Evolutionary conservation across 75 land plant species (phyloP), one percentile per base, ranked within the genome.

Genomic region (Pinus taeda): DNA sequence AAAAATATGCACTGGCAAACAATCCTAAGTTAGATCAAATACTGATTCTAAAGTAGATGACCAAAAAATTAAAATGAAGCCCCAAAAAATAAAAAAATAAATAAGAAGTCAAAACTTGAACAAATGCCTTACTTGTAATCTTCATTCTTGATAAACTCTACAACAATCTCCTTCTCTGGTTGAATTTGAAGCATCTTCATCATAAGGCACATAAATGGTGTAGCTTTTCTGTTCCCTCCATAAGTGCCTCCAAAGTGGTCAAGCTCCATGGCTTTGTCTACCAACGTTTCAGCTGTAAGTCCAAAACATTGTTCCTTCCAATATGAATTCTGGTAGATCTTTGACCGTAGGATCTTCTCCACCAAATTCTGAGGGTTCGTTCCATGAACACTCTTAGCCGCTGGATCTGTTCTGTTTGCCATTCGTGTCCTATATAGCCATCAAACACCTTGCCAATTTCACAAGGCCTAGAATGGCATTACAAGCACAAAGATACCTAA

Each of bases 271-370:
- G 99, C 99, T 83, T 97, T 97, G 81, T 97, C 99, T 57, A 97
- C 99, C 18, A 97, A 83, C 0, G 99, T 97, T 86, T 97, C 99
- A 30, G 99, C 99, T 49, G 98, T 97, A 56, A 97, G 85, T 2
- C 98, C 99, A 77, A 97, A 97, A 80, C 99, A 97, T 77, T 97
- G 99, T 85, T 97, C 99, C 85, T 97, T 97, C 99, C 99, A 97
- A 85, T 91, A 97, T 4, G 96, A 86, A 88, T 88, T 83, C 84
- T 91, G 92, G 84, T 97, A 93, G 21, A 97, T 95, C 81, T 97
- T 97, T 36, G 95, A 84, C 7, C 99, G 85, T 74, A 97, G 55
- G 26, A 97, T 97, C 82, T 95, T 97, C 88, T 97, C 99, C 67
- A 97, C 98, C 53, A 97, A 85, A 77, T 97, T 95, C 78, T 97